Conservation (phyloP, 805 yeast genomes). For the Ogataea polymorpha region DNA sequence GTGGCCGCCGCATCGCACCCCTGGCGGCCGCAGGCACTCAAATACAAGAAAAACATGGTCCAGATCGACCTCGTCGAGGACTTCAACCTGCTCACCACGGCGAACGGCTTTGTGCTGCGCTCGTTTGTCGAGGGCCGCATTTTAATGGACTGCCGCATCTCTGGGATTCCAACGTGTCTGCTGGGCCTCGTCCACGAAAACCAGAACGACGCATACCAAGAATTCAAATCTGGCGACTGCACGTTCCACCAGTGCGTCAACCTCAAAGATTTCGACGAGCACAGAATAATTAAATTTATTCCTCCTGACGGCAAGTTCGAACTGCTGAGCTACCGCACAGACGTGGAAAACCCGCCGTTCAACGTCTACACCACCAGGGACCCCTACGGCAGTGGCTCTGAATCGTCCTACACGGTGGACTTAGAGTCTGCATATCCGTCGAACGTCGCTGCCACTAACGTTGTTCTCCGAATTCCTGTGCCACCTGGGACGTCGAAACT, state of each 20-base stretch:
- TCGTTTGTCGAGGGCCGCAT: conserved; percentile 77
- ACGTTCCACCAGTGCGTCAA: conserved; percentile 87
- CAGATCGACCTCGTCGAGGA: conserved; percentile 73
- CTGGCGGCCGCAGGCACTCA: conserved; percentile 71
- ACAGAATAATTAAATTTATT: conserved; percentile 62
- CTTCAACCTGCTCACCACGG: conserved; percentile 64
- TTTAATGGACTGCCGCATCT: conserved; percentile 63
- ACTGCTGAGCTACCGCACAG: conserved; percentile 67
- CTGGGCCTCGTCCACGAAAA: conserved; percentile 59
- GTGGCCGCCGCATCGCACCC: conserved; percentile 35
- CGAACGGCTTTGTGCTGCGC: conserved; percentile 60
- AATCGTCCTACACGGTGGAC: conserved; percentile 55
- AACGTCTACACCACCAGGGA: conserved; percentile 54
- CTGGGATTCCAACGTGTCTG: conserved; percentile 81
- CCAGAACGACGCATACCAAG: conserved; percentile 5
- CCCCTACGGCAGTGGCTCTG: conserved; percentile 37
- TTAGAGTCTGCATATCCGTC: conserved; percentile 59
- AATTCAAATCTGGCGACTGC: conserved; percentile 56
- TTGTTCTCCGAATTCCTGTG: conserved; percentile 62
- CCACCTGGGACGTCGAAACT: conserved; percentile 59
- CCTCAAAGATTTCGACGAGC: conserved; percentile 61
- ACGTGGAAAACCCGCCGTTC: conserved; percentile 69
- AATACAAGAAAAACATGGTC: conserved; percentile 79
- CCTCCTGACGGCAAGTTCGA: conserved; percentile 91
- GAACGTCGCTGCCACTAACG: conserved; percentile 60